Base-by-base conservation (phyloP, 2,329 filamentous ascomycete species). In the Geosmithia putterillii region DNA sequence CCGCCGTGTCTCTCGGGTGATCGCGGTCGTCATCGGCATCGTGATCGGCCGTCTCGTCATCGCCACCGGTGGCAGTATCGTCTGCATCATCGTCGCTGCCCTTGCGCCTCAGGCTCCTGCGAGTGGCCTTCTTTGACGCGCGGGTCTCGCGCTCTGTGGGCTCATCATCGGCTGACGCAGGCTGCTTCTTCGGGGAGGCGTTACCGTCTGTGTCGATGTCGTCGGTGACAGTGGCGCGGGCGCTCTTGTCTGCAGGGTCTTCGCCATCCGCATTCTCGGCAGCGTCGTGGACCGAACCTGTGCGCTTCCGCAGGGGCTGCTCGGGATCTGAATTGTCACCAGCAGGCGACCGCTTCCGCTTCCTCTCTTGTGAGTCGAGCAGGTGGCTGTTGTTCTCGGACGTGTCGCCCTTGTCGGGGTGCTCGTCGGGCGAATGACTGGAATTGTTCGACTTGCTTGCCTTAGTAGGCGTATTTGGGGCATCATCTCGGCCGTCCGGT, bases 281-380 rank as follows among this genome's bases (percentile, higher is more conserved):
- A 28, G 56, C 60, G 28, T 32, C 28, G 28, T 32, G 28, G 38
- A 70, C 60, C 7, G 73, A 73, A 20, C 65, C 68, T n/a, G 67
- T 66, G 46, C 74, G 70, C 57, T 79, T 79, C 46, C 71, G 66
- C 36, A 66, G 54, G 7, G 71, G 71, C 49, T 71, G 67, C 21
- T 70, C 67, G 2, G 61, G 51, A 43, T 70, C 69, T 22, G 64
- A 65, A 12, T 60, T 60, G 38, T 75, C 70, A 21, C 54, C 55
- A 4, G 57, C 57, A 2, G 64, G 63, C 25, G 70, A 69, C 28
- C 72, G 67, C 57, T 75, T 75, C 42, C 70, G 64, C 55, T 74
- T 76, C 48, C 66, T 53, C n/a, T 47, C 55, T 25, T 57, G 55
- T 4, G 56, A 57, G 36, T 65, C 55, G 47, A 58, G 52, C 49